Conservation (phyloP, 306 rosid species). For the Begonia masoniana region DNA sequence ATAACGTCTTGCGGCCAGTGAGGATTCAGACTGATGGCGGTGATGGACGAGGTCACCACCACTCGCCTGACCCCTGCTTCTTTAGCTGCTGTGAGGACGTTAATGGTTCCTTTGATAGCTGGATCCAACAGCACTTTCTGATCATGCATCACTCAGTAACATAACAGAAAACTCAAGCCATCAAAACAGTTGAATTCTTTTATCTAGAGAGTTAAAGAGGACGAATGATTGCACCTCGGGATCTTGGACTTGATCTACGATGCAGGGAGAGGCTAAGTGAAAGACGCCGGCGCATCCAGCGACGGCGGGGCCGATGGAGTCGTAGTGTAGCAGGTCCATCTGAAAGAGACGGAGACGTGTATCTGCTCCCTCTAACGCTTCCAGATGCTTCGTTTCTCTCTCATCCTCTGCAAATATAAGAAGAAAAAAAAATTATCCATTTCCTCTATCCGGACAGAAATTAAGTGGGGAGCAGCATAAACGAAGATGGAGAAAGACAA, state of each 20-base stretch:
- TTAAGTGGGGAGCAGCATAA: not conserved
- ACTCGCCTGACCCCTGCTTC: slow-evolving; percentile 69
- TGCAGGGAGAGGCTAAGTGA: slow-evolving; percentile 85
- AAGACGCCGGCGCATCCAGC: slow-evolving; percentile 68
- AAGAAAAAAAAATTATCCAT: too few relatives aligned
- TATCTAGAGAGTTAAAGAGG: too few relatives aligned
- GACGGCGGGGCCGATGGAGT: slow-evolving; percentile 43
- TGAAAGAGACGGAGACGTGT: slow-evolving; percentile 61
- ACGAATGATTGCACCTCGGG: slow-evolving; percentile 38
- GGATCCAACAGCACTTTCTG: slow-evolving; percentile 60
- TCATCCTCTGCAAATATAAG: slow-evolving; percentile 37
- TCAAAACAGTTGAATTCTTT: too few relatives aligned
- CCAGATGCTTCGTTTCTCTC: slow-evolving; percentile 62
- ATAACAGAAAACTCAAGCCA: too few relatives aligned
- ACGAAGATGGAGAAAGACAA: not conserved
- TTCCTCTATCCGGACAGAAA: too few relatives aligned
- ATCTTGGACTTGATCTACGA: slow-evolving; percentile 48
- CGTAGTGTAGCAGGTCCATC: slow-evolving; percentile 64
- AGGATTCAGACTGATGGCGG: slow-evolving; percentile 63
- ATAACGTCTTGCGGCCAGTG: slow-evolving; percentile 47
- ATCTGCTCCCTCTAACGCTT: slow-evolving; percentile 41
- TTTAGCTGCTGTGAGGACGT: slow-evolving; percentile 67
- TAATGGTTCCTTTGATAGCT: slow-evolving; percentile 68
- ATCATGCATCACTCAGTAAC: too few relatives aligned
- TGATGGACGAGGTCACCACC: slow-evolving; percentile 67